Base-by-base conservation (phyloP, 768 basidiomycete species). In the Leccinum barrowsii region DNA sequence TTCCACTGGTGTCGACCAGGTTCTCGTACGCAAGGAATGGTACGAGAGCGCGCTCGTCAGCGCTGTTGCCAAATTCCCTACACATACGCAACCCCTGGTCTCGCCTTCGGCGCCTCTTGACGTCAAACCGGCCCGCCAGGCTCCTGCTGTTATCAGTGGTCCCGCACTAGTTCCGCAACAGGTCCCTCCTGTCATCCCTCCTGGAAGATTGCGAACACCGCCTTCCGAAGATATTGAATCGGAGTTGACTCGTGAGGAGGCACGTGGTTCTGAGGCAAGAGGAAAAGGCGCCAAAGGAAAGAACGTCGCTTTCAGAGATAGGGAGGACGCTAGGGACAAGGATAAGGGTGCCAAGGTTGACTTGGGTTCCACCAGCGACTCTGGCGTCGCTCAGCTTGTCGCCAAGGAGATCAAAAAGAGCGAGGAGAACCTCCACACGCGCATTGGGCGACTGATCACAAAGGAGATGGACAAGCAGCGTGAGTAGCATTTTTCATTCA, bases 381-480 rank as follows among this genome's bases (percentile, higher is more conserved):
- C 82, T 11, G 71, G 77, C 50, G 72, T 91, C 46, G 80, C 82
- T 21, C 80, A 83, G 56, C 76, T 82, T 12, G 76, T 94, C 52
- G 78, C 83, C 47, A 84, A 86, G 67, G 92, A 94, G 73, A 92
- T 93, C 63, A 85, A 80, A 70, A 88, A 87, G 78, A 85, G 89
- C 44, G 92, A 94, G 72, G 90, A 91, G 67, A 91, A 75, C 63
- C 72, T 94, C 51, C 87, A 90, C 62, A 84, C 72, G 40, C 84
- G 87, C 50, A 85, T 94, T 58, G 86, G 86, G n/a, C 84, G 87
- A 47, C 75, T 92, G 53, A 85, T 94, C 63, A 81, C 82, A 37
- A 90, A 90, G 75, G 92, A 94, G 73, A 86, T 94, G 80, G 92
- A 94, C 67, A 93, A 88, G 74, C 91, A 94, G 72, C 86, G 92